Conservation (phyloP, 169 alveolate species). For the Cryptosporidium bovis region DNA sequence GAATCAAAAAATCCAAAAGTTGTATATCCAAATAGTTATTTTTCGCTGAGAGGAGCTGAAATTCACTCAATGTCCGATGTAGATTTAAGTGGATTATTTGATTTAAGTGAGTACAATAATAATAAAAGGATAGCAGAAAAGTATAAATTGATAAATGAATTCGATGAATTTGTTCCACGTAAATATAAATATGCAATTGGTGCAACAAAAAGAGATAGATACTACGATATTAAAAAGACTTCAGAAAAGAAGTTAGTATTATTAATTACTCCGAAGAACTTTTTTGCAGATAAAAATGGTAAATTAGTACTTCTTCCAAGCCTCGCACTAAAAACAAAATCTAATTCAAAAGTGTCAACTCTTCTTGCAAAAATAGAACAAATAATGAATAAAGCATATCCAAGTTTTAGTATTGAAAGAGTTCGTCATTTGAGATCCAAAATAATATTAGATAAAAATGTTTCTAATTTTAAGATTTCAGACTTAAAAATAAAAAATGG, state of each 20-base stretch:
- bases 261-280: conserved; percentile 56
- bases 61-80: conserved; percentile 41
- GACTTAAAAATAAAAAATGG: conserved; percentile 35
- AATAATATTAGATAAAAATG: conserved; percentile 13
- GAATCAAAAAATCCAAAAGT: neutral
- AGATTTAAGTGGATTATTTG: conserved; percentile 34
- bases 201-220: conserved; percentile 19
- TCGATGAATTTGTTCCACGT: neutral
- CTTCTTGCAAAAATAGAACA: conserved; percentile 11
- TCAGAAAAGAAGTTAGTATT: conserved; percentile 15
- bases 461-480: neutral
- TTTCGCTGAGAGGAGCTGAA: conserved; percentile 57
- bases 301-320: conserved; percentile 21
- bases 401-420: conserved; percentile 6
- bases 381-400: conserved; percentile 3
- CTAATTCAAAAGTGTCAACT: conserved; percentile 10
- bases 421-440: conserved; percentile 32
- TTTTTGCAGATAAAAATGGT: conserved; percentile 59
- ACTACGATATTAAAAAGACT: neutral
- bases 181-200: conserved; percentile 46
- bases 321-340: conserved; percentile 25
- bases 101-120: neutral
- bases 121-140: neutral
- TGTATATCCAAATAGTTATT: neutral
- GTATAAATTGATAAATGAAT: neutral